Evolutionary conservation across 768 basidiomycete genomes (phyloP), one percentile per base, ranked within the genome.

Genomic region (Suillus paluster): DNA sequence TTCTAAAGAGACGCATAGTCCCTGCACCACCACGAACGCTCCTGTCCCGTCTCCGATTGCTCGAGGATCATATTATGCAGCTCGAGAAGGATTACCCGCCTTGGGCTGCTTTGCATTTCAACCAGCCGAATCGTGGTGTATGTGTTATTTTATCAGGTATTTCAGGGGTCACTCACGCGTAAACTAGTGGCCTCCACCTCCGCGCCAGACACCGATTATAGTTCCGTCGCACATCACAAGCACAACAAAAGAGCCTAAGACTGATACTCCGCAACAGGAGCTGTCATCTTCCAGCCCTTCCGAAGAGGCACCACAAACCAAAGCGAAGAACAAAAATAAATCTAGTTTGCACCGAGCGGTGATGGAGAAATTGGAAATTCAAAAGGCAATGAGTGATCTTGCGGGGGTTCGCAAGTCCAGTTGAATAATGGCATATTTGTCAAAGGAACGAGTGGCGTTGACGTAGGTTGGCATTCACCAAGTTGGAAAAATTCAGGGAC

Each of bases 81-180:
- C 79, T 94, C 2, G 92, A 94, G 71, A 90, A 85, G 67, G 91
- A 92, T 57, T 93, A 91, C 68, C 92, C 92, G 3, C 90, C 92
- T 6, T 94, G 92, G 92, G 90, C 92, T 0, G 91, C 92, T 9
- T 76, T 94, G n/a, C 92, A 94, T 70, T 94, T 94, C 71, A 92
- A 90, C 60, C 92, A 94, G 70, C 92, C 92, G 3, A 83, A 86
- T 67, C 85, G 92, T 61, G 90, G 87, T 30, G 92, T 94, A 76
- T 53, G 90, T 82, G 5, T 19, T 39, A 60, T 59, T 30, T 42
- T n/a, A 53, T 41, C 45, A 44, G 14, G 19, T 57, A 30, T 21
- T 1, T 23, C 11, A 11, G 7, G 27, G 14, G 11, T 58, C 59
- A 48, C 33, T 57, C 50, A 39, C 23, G 33, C 58, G 11, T 44